Evolutionary conservation across 2,329 filamentous ascomycete species (phyloP).

Genomic region (Beauveria sp.): DNA sequence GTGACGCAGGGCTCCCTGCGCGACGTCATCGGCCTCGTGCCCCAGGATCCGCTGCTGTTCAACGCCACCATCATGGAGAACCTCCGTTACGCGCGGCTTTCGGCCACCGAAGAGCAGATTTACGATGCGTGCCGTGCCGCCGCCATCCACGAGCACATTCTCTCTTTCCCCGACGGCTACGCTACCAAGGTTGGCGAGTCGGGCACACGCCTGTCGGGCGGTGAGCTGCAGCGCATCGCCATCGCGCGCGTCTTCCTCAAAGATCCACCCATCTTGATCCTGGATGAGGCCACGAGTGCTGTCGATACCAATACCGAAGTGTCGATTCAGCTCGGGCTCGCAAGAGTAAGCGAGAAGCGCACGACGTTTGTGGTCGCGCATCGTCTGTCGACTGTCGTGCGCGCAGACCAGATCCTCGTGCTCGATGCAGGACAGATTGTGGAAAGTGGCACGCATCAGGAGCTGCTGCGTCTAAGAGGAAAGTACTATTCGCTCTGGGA

Average conservation of each 20-base stretch:
- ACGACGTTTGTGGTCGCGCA: slow-evolving; percentile 50
- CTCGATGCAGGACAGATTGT: slow-evolving; percentile 43
- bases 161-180: slow-evolving; percentile 46
- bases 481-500: slow-evolving; percentile 47
- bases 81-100: slow-evolving; percentile 42
- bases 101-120: slow-evolving; percentile 41
- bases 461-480: slow-evolving; percentile 37
- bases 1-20: slow-evolving; percentile 33
- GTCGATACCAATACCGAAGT: slow-evolving; percentile 56
- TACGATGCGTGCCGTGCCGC: slow-evolving; percentile 44
- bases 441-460: slow-evolving; percentile 42
- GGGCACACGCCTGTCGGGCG: slow-evolving; percentile 48
- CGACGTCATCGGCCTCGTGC: slow-evolving; percentile 36
- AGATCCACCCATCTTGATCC: slow-evolving; percentile 59
- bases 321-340: slow-evolving; percentile 47
- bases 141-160: slow-evolving; percentile 47
- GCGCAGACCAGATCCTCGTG: slow-evolving; percentile 47
- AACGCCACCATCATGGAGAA: slow-evolving; percentile 51
- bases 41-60: slow-evolving; percentile 40
- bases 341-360: slow-evolving; percentile 37
- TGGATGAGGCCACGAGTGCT: slow-evolving; percentile 66
- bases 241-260: slow-evolving; percentile 61
- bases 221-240: slow-evolving; percentile 52
- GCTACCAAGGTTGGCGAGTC: slow-evolving; percentile 46
- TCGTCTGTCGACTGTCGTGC: slow-evolving; percentile 49